These are phyloP conservation scores for Starmera dryadoides DNA, from an alignment of 805 yeast genomes.

Conservation along the genomic window DNA sequence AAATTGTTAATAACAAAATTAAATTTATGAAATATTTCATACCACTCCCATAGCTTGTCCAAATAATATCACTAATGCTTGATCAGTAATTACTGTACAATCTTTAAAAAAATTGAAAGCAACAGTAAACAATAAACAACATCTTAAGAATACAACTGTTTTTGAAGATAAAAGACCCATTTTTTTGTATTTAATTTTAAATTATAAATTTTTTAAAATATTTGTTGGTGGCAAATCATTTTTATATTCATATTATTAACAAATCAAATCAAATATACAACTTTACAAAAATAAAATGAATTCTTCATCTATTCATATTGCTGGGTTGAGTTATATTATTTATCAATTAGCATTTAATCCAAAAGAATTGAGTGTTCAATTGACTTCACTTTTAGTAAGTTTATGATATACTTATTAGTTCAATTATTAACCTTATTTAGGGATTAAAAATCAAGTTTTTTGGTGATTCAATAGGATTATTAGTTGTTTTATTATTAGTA, in stretches of 20 bases:
- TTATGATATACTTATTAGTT: too few species aligned
- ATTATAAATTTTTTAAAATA: too few species aligned
- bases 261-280: too few species aligned
- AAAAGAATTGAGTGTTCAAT: neutral
- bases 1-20: constrained; percentile 1
- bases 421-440: neutral
- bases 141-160: constrained; percentile 39
- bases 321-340: neutral
- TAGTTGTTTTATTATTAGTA: neutral
- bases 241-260: too few species aligned
- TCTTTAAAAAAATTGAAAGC: constrained; percentile 42
- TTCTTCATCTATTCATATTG: neutral
- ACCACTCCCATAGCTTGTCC: constrained; percentile 55
- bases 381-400: neutral
- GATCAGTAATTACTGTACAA: constrained; percentile 34
- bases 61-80: constrained; percentile 42
- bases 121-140: constrained; percentile 34
- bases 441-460: neutral
- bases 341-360: neutral
- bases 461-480: neutral
- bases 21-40: constrained; percentile 16
- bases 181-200: constrained; percentile 1
- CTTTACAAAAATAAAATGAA: too few species aligned
- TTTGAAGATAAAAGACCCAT: constrained; percentile 50
- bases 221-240: too few species aligned